Percentiles rank a stretch among this genome's conserved stretches.
phyloP scores from a whole-genome alignment of 805 yeast genomes.

The Starmerella geochares region DNA sequence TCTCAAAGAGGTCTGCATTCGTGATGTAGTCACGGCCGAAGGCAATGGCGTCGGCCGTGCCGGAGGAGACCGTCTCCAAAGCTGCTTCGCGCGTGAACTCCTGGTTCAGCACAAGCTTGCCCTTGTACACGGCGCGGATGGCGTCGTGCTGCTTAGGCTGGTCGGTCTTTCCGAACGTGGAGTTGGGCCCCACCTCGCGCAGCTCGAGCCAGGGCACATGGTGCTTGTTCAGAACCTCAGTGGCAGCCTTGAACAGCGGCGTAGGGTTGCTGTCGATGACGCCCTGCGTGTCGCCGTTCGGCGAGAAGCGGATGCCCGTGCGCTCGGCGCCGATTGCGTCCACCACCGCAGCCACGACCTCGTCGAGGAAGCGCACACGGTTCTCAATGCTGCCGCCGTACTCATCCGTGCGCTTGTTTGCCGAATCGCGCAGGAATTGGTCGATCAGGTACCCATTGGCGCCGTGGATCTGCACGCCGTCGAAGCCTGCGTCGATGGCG shows the following conservation, averaged over 20 bases:
- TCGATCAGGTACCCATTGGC: neutral
- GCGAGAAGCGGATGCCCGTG: constrained; percentile 1
- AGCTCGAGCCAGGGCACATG: neutral
- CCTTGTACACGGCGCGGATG: neutral
- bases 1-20: constrained; percentile 44
- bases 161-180: neutral
- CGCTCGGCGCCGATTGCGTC: constrained; percentile 1
- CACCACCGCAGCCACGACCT: neutral
- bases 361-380: constrained; percentile 1
- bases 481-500: neutral
- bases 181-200: neutral
- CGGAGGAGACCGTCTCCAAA: constrained; percentile 9
- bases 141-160: neutral
- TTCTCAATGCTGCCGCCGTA: constrained; percentile 3
- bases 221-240: neutral
- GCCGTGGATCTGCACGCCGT: constrained; percentile 1
- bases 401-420: neutral
- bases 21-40: constrained; percentile 43
- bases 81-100: constrained; percentile 20
- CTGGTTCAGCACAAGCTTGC: constrained; percentile 12
- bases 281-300: constrained; percentile 2
- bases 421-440: constrained; percentile 1
- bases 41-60: constrained; percentile 28
- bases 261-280: neutral
- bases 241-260: neutral